Evolutionary conservation across 352 stramenopile species (phyloP).

Genomic region (Phytophthora quininea): DNA sequence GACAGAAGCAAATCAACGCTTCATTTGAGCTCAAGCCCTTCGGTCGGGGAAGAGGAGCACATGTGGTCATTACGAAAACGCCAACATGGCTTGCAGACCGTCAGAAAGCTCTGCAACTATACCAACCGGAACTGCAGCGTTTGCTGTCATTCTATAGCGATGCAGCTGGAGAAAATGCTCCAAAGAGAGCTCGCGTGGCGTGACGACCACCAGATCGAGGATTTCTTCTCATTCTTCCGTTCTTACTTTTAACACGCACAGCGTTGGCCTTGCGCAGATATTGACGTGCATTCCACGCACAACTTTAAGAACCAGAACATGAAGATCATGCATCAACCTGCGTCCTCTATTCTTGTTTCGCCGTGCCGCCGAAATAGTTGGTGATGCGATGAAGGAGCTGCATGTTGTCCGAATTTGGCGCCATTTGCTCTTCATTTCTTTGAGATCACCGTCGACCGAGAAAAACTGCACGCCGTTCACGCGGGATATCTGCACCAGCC

Average conservation of each 20-base stretch:
- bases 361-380: conserved; percentile 20
- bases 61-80: background rate
- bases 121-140: background rate
- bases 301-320: background rate
- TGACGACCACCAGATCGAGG: background rate
- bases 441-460: conserved; percentile 5
- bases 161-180: background rate
- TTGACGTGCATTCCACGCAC: background rate
- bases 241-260: background rate
- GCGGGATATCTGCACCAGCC: conserved; percentile 5
- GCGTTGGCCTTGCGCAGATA: background rate
- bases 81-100: background rate
- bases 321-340: background rate
- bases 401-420: conserved; percentile 10
- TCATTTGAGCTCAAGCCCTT: background rate
- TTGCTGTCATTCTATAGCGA: background rate
- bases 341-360: conserved; percentile 31
- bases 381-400: conserved; percentile 23
- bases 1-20: background rate
- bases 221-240: too few species aligned
- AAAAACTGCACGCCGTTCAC: conserved; percentile 5
- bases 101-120: background rate
- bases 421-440: background rate
- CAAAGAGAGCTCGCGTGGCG: background rate
- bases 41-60: background rate